phyloP scores from a whole-genome alignment of 192 early-diverging fungal genomes.

The Glomus cerebriforme region DNA sequence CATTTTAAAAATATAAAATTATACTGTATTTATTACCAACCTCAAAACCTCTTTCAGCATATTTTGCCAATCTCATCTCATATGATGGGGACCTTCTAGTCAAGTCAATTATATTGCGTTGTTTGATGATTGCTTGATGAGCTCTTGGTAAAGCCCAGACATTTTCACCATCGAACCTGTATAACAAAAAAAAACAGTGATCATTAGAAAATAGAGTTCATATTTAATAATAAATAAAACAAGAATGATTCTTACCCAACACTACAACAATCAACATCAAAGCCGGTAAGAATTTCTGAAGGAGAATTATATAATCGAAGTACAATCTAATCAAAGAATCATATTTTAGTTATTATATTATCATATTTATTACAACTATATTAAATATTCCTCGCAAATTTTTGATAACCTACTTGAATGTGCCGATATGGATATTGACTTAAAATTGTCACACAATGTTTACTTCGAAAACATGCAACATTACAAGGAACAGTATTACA shows the following conservation, averaged over 20 bases:
- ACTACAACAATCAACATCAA: slow-evolving; percentile 21
- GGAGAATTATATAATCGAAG: slow-evolving; percentile 13
- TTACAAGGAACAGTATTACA: slow-evolving; percentile 18
- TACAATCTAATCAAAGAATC: slow-evolving; percentile 9
- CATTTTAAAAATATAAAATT: background rate
- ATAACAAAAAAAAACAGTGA: too few species aligned
- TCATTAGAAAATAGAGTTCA: too few species aligned
- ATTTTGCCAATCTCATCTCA: slow-evolving; percentile 17
- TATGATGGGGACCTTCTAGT: background rate
- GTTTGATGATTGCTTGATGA: slow-evolving; percentile 16
- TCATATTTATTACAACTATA: too few species aligned
- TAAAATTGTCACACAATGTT: slow-evolving; percentile 4
- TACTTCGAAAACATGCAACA: slow-evolving; percentile 4
- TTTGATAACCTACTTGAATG: background rate
- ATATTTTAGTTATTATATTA: too few species aligned
- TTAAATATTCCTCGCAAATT: too few species aligned
- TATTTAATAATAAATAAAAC: too few species aligned
- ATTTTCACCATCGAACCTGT: slow-evolving; percentile 4
- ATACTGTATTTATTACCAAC: background rate
- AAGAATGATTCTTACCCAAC: background rate
- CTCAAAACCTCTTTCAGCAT: slow-evolving; percentile 19
- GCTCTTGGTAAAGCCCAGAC: slow-evolving; percentile 11
- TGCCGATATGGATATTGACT: slow-evolving; percentile 29
- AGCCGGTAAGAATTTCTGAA: slow-evolving; percentile 7
- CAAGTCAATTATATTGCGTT: slow-evolving; percentile 12